These are phyloP conservation scores for Brachypodium distachyon DNA, from an alignment of 202 grass and related monocot genomes.

Conservation along the genomic window DNA sequence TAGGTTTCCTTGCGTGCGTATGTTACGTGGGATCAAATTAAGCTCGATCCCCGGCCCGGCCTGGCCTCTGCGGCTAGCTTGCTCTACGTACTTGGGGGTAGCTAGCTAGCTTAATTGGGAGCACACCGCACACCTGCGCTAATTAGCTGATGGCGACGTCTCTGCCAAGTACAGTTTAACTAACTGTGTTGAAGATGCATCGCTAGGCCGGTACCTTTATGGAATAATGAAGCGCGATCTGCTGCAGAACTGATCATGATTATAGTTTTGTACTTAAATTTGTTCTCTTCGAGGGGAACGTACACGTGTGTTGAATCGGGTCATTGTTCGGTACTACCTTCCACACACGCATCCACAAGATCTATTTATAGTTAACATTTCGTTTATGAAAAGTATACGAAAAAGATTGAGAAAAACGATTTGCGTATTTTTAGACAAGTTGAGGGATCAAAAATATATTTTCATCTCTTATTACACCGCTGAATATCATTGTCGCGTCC, in stretches of 20 bases:
- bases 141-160: conserved; percentile 10
- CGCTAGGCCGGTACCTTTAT: not conserved
- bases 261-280: not conserved
- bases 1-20: conserved; percentile 5
- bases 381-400: no score
- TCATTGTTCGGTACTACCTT: not conserved
- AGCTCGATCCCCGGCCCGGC: not conserved
- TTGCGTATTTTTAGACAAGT: no score
- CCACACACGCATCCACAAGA: not conserved
- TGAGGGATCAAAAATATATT: no score
- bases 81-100: not conserved
- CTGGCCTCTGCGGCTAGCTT: not conserved
- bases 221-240: not conserved
- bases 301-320: not conserved
- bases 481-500: no score
- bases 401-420: no score
- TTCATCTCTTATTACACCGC: no score
- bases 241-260: not conserved
- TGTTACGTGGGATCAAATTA: conserved; percentile 28
- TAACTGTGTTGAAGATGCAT: conserved; percentile 8
- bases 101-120: not conserved
- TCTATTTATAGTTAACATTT: no score
- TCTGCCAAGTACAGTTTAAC: conserved; percentile 23
- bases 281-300: not conserved
- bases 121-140: no score